Conservation (phyloP, 305 asterid genomes). For the Rubia balearica region DNA sequence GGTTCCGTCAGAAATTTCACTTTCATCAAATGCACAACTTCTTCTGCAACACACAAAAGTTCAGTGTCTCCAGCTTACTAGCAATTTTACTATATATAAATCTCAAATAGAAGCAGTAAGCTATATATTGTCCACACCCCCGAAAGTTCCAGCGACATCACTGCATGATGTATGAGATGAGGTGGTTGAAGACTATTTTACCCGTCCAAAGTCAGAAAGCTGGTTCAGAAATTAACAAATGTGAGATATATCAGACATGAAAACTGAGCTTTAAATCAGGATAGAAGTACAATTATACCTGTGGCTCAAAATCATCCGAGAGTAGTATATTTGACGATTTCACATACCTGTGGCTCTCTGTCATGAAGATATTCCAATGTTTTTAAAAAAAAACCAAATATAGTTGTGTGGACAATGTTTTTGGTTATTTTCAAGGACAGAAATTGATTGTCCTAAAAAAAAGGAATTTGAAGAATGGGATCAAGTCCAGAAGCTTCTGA, state of each 20-base stretch:
- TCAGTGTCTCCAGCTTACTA: background rate
- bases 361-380: conserved; percentile 85
- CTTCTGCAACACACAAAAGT: background rate
- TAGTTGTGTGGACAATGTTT: conserved; percentile 35
- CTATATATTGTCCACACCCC: conserved; percentile 32
- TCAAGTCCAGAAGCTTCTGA: conserved; percentile 67
- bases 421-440: no score
- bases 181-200: conserved; percentile 77
- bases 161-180: conserved; percentile 69
- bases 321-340: conserved; percentile 91
- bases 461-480: conserved; percentile 28
- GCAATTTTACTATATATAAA: background rate
- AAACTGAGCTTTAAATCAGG: background rate
- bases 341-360: conserved; percentile 79
- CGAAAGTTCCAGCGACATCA: conserved; percentile 93
- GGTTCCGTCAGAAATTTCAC: background rate
- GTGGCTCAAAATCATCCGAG: conserved; percentile 87
- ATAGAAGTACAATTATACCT: conserved; percentile 37
- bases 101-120: conserved; percentile 2
- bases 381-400: conserved; percentile 76
- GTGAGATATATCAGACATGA: background rate
- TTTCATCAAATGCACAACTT: background rate
- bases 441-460: no score
- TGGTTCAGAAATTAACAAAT: conserved; percentile 19
- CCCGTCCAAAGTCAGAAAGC: conserved; percentile 97